Evolutionary conservation across 768 basidiomycete species (phyloP).

Genomic region (Rhizopogon vinicolor): DNA sequence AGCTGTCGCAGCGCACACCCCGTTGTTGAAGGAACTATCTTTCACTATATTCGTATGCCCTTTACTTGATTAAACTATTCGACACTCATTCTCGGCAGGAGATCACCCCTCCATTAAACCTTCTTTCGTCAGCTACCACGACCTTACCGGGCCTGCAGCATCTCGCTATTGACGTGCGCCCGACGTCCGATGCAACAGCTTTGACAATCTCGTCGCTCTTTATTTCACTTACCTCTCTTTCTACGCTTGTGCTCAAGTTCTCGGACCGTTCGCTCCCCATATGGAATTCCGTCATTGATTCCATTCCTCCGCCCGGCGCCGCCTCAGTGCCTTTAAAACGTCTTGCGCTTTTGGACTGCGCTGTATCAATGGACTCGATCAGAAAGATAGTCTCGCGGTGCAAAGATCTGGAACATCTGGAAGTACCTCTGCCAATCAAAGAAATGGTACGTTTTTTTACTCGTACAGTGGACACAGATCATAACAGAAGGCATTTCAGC

Average conservation of each 20-base stretch:
- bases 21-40: slow-evolving; percentile 55
- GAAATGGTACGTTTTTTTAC: slow-evolving; percentile 35
- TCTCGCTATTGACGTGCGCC: slow-evolving; percentile 50
- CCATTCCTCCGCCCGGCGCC: slow-evolving; percentile 29
- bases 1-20: slow-evolving; percentile 39
- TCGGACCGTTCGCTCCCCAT: slow-evolving; percentile 20
- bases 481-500: slow-evolving; percentile 6
- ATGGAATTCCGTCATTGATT: slow-evolving; percentile 34
- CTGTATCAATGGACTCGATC: slow-evolving; percentile 35
- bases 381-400: slow-evolving; percentile 38
- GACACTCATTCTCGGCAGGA: slow-evolving; percentile 2
- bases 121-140: slow-evolving; percentile 17
- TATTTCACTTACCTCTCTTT: neutral
- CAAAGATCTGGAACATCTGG: slow-evolving; percentile 42
- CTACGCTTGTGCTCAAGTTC: slow-evolving; percentile 1
- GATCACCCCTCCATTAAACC: slow-evolving; percentile 8
- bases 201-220: neutral
- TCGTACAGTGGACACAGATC: neutral
- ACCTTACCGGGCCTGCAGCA: slow-evolving; percentile 40
- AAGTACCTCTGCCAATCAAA: slow-evolving; percentile 45
- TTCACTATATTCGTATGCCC: slow-evolving; percentile 53
- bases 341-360: slow-evolving; percentile 45
- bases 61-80: slow-evolving; percentile 1
- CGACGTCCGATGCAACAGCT: slow-evolving; percentile 12
- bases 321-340: slow-evolving; percentile 39